Evolutionary conservation across 1,284 basidiomycete species (phyloP).

Genomic region (Pascua sp.): DNA sequence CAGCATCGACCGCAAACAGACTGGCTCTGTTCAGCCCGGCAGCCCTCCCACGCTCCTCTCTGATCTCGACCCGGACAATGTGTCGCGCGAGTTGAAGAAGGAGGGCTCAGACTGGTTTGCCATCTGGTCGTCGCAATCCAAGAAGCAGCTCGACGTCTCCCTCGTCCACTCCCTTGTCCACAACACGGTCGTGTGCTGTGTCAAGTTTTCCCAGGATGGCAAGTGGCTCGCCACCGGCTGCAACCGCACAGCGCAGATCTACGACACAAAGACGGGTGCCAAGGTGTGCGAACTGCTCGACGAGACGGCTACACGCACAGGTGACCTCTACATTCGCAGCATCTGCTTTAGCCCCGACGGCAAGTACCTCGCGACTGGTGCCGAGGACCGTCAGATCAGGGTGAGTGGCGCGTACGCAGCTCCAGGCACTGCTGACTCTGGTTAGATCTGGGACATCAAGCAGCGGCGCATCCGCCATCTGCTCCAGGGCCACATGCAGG

Average conservation of each 20-base stretch:
- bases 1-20: conserved; percentile 38
- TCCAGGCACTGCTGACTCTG: conserved; percentile 14
- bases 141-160: conserved; percentile 77
- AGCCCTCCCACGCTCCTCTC: conserved; percentile 44
- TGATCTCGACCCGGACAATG: conserved; percentile 54
- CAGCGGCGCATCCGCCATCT: conserved; percentile 67
- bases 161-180: conserved; percentile 88
- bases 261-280: conserved; percentile 76
- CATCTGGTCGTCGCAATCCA: conserved; percentile 81
- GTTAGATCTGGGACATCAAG: conserved; percentile 79
- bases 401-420: conserved; percentile 50
- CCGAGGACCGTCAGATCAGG: conserved; percentile 76
- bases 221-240: conserved; percentile 86
- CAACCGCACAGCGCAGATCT: conserved; percentile 85
- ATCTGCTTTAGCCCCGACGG: conserved; percentile 82
- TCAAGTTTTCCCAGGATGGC: conserved; percentile 83
- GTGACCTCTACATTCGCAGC: conserved; percentile 77
- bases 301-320: conserved; percentile 60
- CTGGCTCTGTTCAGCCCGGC: conserved; percentile 13
- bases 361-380: conserved; percentile 73
- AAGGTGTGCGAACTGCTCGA: conserved; percentile 73
- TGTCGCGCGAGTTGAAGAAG: conserved; percentile 59
- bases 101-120: conserved; percentile 94
- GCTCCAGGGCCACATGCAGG: conserved; percentile 80
- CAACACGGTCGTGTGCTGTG: conserved; percentile 93